phyloP scores from a whole-genome alignment of 2,329 filamentous ascomycete species.

The Karstenula rhodostoma region DNA sequence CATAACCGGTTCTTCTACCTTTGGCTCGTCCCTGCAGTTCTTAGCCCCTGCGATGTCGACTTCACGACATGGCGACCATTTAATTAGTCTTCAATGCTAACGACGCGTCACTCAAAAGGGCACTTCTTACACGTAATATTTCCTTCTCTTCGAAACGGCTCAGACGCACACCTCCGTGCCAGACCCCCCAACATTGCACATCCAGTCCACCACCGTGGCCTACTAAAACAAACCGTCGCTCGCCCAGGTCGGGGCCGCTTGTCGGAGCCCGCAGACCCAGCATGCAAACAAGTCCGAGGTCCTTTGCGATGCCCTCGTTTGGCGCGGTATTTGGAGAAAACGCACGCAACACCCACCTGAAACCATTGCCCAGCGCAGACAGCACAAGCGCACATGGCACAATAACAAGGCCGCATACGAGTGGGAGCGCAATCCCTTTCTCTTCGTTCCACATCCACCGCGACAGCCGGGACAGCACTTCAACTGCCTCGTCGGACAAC shows the following conservation, averaged over 20 bases:
- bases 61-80: constrained; percentile 31
- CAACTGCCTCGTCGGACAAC: constrained; percentile 87
- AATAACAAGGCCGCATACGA: constrained; percentile 46
- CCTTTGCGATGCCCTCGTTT: constrained; percentile 70
- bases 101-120: constrained; percentile 45
- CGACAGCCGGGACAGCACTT: constrained; percentile 80
- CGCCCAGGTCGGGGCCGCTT: constrained; percentile 28
- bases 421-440: constrained; percentile 46
- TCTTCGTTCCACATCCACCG: constrained; percentile 64
- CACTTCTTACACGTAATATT: constrained; percentile 46
- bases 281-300: constrained; percentile 49
- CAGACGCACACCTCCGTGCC: constrained; percentile 30
- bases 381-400: constrained; percentile 37
- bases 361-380: constrained; percentile 54
- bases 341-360: constrained; percentile 52
- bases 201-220: constrained; percentile 25
- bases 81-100: constrained; percentile 38
- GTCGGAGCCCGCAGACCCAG: constrained; percentile 32
- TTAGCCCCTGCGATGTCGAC: neutral
- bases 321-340: constrained; percentile 79
- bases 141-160: constrained; percentile 42
- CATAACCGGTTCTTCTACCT: constrained; percentile 14
- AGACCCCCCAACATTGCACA: constrained; percentile 14
- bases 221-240: constrained; percentile 26
- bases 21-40: constrained; percentile 7